phyloP scores from a whole-genome alignment of 306 rosid species.

The Trifolium pratense region DNA sequence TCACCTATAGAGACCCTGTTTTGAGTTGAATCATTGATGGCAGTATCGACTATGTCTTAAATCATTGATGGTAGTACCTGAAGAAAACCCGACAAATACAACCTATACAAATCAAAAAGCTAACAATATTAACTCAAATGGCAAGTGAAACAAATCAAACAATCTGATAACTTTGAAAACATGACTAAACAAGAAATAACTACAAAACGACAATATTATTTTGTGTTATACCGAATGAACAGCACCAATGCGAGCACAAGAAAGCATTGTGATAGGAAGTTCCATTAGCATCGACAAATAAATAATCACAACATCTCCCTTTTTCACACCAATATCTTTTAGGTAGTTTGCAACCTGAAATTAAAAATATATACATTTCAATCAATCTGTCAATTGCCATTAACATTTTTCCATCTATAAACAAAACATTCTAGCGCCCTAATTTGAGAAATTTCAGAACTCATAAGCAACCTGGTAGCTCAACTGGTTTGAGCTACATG shows the following conservation, averaged over 20 bases:
- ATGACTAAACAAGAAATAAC: constrained; percentile 18
- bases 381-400: constrained; percentile 25
- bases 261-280: constrained; percentile 98
- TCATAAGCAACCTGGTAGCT: constrained; percentile 18
- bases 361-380: constrained; percentile 17
- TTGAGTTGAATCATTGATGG: constrained; percentile 67
- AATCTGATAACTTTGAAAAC: constrained; percentile 16
- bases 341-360: constrained; percentile 88
- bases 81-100: constrained; percentile 97
- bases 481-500: not conserved
- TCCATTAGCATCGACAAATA: constrained; percentile 97
- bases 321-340: constrained; percentile 74
- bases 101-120: constrained; percentile 63
- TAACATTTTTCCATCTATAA: not conserved
- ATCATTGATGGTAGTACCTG: constrained; percentile 92
- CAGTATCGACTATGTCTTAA: constrained; percentile 91
- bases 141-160: constrained; percentile 21
- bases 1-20: constrained; percentile 74
- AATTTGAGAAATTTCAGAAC: constrained; percentile 25
- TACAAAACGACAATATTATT: not conserved
- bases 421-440: constrained; percentile 24
- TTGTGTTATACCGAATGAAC: constrained; percentile 80
- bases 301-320: constrained; percentile 89
- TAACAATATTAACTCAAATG: constrained; percentile 35
- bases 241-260: constrained; percentile 98